Conservation (phyloP, 192 early-diverging fungal genomes). For the Powellomyces hirtus region DNA sequence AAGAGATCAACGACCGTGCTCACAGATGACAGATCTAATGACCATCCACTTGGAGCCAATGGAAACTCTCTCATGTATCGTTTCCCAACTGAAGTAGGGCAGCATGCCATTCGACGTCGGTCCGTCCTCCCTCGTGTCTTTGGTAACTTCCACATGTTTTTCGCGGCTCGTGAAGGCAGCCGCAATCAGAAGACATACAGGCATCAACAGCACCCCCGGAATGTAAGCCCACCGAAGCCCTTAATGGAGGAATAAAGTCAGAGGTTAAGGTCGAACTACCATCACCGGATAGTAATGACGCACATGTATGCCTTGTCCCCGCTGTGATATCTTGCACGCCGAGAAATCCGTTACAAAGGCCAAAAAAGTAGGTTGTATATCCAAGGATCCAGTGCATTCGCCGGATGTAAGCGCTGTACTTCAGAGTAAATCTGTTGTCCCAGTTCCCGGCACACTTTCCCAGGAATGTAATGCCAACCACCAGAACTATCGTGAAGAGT, state of each 20-base stretch:
- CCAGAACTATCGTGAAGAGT: conserved; percentile 21
- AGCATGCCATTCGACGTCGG: neutral
- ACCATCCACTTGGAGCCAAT: conserved; percentile 41
- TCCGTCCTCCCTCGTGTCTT: neutral
- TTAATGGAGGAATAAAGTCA: neutral
- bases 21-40: conserved; percentile 33
- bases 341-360: conserved; percentile 25
- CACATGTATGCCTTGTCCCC: too few relatives aligned
- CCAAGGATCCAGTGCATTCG: conserved; percentile 20
- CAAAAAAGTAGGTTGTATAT: conserved; percentile 27
- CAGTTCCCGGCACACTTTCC: neutral
- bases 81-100: conserved; percentile 37
- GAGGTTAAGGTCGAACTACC: neutral
- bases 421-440: neutral
- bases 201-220: neutral
- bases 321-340: conserved; percentile 27
- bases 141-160: neutral
- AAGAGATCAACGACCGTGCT: neutral
- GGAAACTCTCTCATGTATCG: conserved; percentile 29
- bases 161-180: neutral
- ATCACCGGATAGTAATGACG: neutral
- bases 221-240: neutral
- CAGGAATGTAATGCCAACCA: neutral
- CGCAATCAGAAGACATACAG: neutral
- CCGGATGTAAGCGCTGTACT: neutral